Percentiles rank a stretch among this genome's conserved stretches.
These are phyloP conservation scores for Globisporangium perplexum DNA, from an alignment of 352 stramenopile genomes.

Conservation along the genomic window DNA sequence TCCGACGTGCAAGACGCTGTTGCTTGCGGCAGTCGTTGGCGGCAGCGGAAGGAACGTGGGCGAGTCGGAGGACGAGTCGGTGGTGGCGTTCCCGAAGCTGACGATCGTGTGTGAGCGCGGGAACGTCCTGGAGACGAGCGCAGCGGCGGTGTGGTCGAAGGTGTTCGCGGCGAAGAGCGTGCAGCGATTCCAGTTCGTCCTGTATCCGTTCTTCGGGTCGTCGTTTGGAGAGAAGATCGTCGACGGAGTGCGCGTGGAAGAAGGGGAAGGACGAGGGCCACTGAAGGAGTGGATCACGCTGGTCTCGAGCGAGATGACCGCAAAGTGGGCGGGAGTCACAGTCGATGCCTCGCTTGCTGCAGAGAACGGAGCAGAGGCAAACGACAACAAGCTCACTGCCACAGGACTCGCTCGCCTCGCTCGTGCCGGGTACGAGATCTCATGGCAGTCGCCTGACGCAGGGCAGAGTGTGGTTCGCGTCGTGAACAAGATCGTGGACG, in stretches of 20 bases:
- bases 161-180: constrained; percentile 13
- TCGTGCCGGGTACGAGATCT: constrained; percentile 29
- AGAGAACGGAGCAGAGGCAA: constrained; percentile 26
- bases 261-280: constrained; percentile 69
- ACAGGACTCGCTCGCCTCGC: constrained; percentile 15
- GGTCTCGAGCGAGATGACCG: constrained; percentile 26
- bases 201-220: constrained; percentile 64
- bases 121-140: constrained; percentile 31
- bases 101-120: constrained; percentile 42
- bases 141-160: constrained; percentile 24
- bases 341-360: constrained; percentile 13
- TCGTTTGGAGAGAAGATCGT: constrained; percentile 69
- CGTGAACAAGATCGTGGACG: constrained; percentile 40
- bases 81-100: constrained; percentile 25
- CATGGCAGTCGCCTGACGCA: constrained; percentile 18
- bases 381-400: constrained; percentile 45
- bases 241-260: constrained; percentile 48
- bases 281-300: constrained; percentile 73
- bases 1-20: constrained; percentile 40
- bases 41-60: neutral
- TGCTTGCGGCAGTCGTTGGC: constrained; percentile 24
- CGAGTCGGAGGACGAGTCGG: neutral
- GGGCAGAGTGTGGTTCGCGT: constrained; percentile 27
- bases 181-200: constrained; percentile 16
- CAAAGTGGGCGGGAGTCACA: constrained; percentile 38